A percentile compares a stretch with the other conserved stretches of the same genome.
phyloP scores from a whole-genome alignment of 1,284 basidiomycete species.

The Heterobasidion parviporum region DNA sequence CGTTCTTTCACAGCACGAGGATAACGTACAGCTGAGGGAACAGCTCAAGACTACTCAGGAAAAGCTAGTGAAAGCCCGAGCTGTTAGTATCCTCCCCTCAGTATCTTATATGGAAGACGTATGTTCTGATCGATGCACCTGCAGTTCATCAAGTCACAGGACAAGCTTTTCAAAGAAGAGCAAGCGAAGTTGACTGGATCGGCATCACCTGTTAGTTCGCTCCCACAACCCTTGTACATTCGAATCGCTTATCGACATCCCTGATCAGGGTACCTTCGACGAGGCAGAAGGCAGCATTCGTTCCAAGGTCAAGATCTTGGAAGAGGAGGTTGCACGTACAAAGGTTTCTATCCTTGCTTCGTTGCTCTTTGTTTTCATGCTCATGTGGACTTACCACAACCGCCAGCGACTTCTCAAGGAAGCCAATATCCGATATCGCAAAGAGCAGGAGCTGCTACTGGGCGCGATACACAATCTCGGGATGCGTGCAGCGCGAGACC shows the following conservation, averaged over 20 bases:
- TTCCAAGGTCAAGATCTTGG: slow-evolving; percentile 61
- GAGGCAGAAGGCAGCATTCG: slow-evolving; percentile 66
- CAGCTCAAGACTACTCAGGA: slow-evolving; percentile 68
- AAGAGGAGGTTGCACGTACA: slow-evolving; percentile 57
- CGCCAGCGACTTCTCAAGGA: slow-evolving; percentile 47
- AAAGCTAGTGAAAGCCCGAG: slow-evolving; percentile 76
- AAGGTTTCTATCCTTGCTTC: slow-evolving; percentile 35
- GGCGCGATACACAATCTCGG: slow-evolving; percentile 66
- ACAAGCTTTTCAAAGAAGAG: slow-evolving; percentile 79
- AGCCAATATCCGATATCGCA: slow-evolving; percentile 52
- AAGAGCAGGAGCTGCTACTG: slow-evolving; percentile 78
- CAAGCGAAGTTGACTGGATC: slow-evolving; percentile 40
- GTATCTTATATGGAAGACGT: background rate
- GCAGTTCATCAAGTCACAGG: slow-evolving; percentile 89
- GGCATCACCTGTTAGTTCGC: slow-evolving; percentile 18
- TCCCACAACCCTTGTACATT: background rate
- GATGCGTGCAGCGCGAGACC: slow-evolving; percentile 51
- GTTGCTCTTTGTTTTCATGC: slow-evolving; percentile 1
- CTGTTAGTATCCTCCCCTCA: slow-evolving; percentile 32
- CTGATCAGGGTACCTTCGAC: slow-evolving; percentile 48
- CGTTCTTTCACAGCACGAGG: slow-evolving; percentile 71
- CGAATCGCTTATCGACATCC: background rate
- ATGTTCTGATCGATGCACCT: slow-evolving; percentile 1
- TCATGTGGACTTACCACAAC: slow-evolving; percentile 1
- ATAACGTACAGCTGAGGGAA: slow-evolving; percentile 64